Conservation (phyloP, 192 early-diverging fungal genomes). For the Entomortierella parvispora region DNA sequence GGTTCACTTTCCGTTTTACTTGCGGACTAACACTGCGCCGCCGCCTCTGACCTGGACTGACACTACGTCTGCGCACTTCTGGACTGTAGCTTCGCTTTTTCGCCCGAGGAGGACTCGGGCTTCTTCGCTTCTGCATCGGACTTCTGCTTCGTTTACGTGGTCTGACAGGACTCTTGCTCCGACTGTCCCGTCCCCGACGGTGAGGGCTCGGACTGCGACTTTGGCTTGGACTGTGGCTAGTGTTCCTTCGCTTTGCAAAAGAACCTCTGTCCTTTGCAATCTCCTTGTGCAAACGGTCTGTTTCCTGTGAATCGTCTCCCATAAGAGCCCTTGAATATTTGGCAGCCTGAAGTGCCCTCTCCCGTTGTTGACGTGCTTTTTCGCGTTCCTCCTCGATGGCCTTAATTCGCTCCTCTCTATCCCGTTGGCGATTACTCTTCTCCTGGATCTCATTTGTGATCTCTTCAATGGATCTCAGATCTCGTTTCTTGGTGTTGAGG, state of each 20-base stretch:
- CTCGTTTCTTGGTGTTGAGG: constrained; percentile 39
- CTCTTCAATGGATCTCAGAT: constrained; percentile 32
- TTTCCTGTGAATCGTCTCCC: constrained; percentile 31
- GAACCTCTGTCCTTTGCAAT: not conserved
- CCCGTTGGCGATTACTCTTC: constrained; percentile 24
- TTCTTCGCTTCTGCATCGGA: constrained; percentile 18
- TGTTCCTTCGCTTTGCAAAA: not conserved
- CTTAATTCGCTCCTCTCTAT: constrained; percentile 26
- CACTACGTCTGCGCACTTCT: constrained; percentile 18
- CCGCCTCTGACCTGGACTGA: constrained; percentile 20
- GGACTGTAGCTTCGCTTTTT: constrained; percentile 31
- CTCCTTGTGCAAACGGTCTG: constrained; percentile 37
- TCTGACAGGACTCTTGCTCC: constrained; percentile 12
- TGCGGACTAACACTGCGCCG: constrained; percentile 30
- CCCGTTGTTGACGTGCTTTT: constrained; percentile 20
- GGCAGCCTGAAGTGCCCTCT: constrained; percentile 37
- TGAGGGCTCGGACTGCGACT: constrained; percentile 32
- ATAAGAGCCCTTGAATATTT: constrained; percentile 32
- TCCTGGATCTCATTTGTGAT: constrained; percentile 12
- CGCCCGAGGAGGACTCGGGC: constrained; percentile 1
- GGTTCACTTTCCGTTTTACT: constrained; percentile 25
- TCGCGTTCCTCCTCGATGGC: constrained; percentile 33
- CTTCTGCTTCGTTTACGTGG: constrained; percentile 12
- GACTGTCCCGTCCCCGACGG: not conserved
- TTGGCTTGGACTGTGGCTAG: constrained; percentile 26